phyloP scores from a whole-genome alignment of 208 protist species.

The Wallacemonas rigidus region DNA sequence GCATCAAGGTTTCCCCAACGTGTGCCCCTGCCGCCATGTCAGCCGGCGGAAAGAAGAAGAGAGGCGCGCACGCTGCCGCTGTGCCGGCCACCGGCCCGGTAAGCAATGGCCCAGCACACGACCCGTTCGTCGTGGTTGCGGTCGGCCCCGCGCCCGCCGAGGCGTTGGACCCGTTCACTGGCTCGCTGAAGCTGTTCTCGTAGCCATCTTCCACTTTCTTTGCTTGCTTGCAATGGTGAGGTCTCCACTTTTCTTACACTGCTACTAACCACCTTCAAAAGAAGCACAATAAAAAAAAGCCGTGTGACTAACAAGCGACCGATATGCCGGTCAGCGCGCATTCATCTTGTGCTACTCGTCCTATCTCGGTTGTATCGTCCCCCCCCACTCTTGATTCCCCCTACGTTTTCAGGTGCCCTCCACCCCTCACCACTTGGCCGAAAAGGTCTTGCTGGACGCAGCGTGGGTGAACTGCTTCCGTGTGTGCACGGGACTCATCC shows the following conservation, averaged over 20 bases:
- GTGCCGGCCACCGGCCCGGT: background rate
- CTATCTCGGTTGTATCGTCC: no score
- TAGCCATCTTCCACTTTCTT: constrained; percentile 13
- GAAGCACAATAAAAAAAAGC: no score
- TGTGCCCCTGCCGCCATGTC: background rate
- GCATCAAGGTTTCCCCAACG: background rate
- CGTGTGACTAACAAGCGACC: no score
- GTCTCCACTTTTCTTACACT: background rate
- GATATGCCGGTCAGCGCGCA: no score
- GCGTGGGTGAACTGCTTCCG: no score
- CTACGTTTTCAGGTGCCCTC: no score
- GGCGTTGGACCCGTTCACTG: constrained; percentile 58
- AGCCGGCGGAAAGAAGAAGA: background rate
- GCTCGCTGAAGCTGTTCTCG: constrained; percentile 71
- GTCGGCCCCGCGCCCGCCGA: constrained; percentile 58
- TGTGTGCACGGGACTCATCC: no score
- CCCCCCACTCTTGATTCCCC: no score
- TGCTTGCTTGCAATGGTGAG: background rate
- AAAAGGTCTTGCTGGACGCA: no score
- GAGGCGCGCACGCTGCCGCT: background rate
- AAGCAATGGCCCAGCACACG: background rate
- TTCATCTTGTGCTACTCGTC: no score
- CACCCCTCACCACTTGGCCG: no score
- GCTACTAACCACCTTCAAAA: background rate
- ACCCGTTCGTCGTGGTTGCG: constrained; percentile 44